Base-by-base conservation (phyloP, 306 rosid genomes). In the Chamaecrista fasciculata region DNA sequence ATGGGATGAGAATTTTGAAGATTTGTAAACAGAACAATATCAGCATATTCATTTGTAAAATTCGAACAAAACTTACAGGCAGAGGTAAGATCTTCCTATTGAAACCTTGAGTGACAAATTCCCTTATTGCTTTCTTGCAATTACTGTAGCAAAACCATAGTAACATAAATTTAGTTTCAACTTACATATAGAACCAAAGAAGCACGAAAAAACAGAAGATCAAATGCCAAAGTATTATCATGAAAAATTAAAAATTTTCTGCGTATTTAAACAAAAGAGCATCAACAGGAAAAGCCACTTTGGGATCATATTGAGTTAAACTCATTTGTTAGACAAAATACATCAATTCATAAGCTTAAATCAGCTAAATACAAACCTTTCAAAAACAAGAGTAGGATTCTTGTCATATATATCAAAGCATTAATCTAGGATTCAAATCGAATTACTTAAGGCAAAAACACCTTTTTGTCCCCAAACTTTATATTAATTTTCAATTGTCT, bases 101-200 rank as follows among this genome's bases (percentile, higher is more conserved):
- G 70, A 80, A 86, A 16, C 91, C 86, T 16, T 20, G 39, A 7
- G 63, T 67, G 25, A 92, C 91, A 67, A 85, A 92, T 0, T 72
- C 80, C 58, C 73, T 80, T 2, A 92, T 62, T 23, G 51, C 70
- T 25, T 79, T 78, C 61, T 58, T 74, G 66, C 98, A 92, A 47
- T 83, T 75, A 34, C 98, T 92, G 85, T 50, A 52, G 2, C 24
- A 53, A 63, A 42, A 66, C 42, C 42, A 64, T 11, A 23, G 11
- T 26, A 28, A 58, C 11, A 62, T 62, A 0, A 62, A 10, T 11
- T 1, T 50, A 19, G 26, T 10, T 59, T n/a, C 2, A 52, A 33
- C 25, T 5, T 1, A 48, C 12, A 31, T 11, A 0, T 14, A 12
- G 34, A 24, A 55, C 20, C 11, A 29, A 2, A 4, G 49, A 63